Percentiles rank a stretch among this genome's conserved stretches.
These are phyloP conservation scores for Kuraishia piskuri DNA, from an alignment of 805 yeast species.

Conservation along the genomic window DNA sequence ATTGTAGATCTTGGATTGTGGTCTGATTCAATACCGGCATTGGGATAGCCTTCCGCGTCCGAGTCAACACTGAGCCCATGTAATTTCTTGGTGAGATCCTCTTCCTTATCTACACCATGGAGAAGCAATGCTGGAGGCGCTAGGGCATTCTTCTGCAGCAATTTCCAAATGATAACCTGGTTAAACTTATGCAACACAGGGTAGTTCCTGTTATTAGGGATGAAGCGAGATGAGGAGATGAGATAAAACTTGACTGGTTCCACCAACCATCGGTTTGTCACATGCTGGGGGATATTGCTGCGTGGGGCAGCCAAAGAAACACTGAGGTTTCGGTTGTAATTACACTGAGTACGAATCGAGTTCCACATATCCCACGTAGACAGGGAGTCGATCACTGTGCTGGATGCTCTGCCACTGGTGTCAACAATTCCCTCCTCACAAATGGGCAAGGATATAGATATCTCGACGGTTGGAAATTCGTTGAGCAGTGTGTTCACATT, in stretches of 20 bases:
- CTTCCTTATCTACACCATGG: conserved; percentile 43
- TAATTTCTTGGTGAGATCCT: conserved; percentile 11
- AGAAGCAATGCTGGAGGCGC: conserved; percentile 34
- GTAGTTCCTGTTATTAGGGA: conserved; percentile 49
- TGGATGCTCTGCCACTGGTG: conserved; percentile 13
- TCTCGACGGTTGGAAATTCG: conserved; percentile 23
- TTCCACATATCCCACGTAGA: conserved; percentile 77
- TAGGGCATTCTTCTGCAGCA: conserved; percentile 31
- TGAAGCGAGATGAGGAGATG: conserved; percentile 46
- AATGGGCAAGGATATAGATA: conserved; percentile 40
- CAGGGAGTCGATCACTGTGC: conserved; percentile 30
- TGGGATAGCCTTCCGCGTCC: background rate
- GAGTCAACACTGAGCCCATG: conserved; percentile 9
- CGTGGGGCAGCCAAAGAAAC: conserved; percentile 72
- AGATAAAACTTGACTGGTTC: conserved; percentile 58
- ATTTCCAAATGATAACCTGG: conserved; percentile 39
- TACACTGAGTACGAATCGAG: conserved; percentile 46
- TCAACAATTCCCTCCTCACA: conserved; percentile 30
- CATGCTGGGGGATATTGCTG: conserved; percentile 37
- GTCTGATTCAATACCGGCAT: background rate
- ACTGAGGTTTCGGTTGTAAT: conserved; percentile 47
- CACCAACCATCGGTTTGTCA: conserved; percentile 54
- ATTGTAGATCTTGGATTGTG: background rate
- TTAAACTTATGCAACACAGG: conserved; percentile 57
- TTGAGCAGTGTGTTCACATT: conserved; percentile 18